Evolutionary conservation across 371 early-diverging fungal species (phyloP).

Genomic region (Mucor plumbeus): DNA sequence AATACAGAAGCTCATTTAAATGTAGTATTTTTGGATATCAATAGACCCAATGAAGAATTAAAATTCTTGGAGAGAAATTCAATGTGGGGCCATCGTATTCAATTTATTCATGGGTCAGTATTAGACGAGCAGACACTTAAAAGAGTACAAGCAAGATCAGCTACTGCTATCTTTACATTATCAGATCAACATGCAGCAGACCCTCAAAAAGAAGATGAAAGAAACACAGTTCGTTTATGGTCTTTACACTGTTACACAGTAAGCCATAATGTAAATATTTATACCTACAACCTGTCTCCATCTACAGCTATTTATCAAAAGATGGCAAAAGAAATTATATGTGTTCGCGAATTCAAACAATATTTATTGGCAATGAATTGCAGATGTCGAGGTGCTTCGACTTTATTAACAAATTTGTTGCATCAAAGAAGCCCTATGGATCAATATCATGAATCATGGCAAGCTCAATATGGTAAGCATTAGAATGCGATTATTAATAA

Average conservation of each 20-base stretch:
- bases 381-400: constrained; percentile 70
- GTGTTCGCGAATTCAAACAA: constrained; percentile 76
- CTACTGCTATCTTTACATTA: constrained; percentile 56
- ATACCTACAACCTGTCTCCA: constrained; percentile 70
- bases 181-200: constrained; percentile 57
- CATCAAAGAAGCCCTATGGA: constrained; percentile 64
- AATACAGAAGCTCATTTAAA: constrained; percentile 47
- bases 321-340: constrained; percentile 69
- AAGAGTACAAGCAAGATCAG: constrained; percentile 53
- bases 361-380: constrained; percentile 71
- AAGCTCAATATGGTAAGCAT: constrained; percentile 70
- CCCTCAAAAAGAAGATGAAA: constrained; percentile 59
- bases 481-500: background rate
- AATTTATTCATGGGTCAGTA: constrained; percentile 53
- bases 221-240: constrained; percentile 69
- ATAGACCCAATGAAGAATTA: constrained; percentile 55
- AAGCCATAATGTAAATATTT: constrained; percentile 61
- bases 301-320: constrained; percentile 72
- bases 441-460: constrained; percentile 72
- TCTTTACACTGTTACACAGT: constrained; percentile 62
- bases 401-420: constrained; percentile 73
- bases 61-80: constrained; percentile 51
- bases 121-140: constrained; percentile 50
- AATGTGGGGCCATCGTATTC: constrained; percentile 49
- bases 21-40: constrained; percentile 64